These are phyloP conservation scores for Tympanopsis confertula DNA, from an alignment of 2,329 filamentous ascomycete species.

Conservation along the genomic window DNA sequence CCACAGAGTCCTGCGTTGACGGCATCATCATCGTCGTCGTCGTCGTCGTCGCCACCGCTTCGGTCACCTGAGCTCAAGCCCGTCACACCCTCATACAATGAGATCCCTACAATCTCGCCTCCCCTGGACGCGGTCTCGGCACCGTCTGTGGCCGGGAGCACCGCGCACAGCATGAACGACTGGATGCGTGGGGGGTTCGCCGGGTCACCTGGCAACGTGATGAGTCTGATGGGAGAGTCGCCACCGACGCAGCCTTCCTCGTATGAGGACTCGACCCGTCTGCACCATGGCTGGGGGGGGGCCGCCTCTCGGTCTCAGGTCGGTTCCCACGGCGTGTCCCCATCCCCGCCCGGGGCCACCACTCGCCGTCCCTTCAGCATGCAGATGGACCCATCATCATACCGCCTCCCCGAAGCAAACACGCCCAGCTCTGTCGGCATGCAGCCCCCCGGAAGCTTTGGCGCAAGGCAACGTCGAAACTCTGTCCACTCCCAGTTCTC, in stretches of 20 bases:
- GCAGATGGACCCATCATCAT: constrained; percentile 20
- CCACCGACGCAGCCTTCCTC: constrained; percentile 40
- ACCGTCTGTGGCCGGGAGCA: constrained; percentile 17
- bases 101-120: constrained; percentile 12
- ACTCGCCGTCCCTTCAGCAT: constrained; percentile 38
- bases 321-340: constrained; percentile 20
- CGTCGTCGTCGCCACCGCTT: constrained; percentile 25
- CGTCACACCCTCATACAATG: constrained; percentile 17
- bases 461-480: constrained; percentile 29
- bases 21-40: constrained; percentile 11
- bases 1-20: constrained; percentile 13
- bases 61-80: constrained; percentile 34
- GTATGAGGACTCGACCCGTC: constrained; percentile 32
- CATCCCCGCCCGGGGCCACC: constrained; percentile 17
- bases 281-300: constrained; percentile 30
- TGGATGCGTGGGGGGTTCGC: constrained; percentile 16
- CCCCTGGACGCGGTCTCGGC: constrained; percentile 16
- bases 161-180: constrained; percentile 18
- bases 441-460: constrained; percentile 23
- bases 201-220: constrained; percentile 21
- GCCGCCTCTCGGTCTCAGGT: constrained; percentile 33
- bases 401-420: constrained; percentile 14
- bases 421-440: constrained; percentile 34
- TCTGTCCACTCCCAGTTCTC: constrained; percentile 39
- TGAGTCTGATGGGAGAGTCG: constrained; percentile 37